Evolutionary conservation across 2,329 filamentous ascomycete genomes (phyloP).

Genomic region (Penicillium sclerotigenum): DNA sequence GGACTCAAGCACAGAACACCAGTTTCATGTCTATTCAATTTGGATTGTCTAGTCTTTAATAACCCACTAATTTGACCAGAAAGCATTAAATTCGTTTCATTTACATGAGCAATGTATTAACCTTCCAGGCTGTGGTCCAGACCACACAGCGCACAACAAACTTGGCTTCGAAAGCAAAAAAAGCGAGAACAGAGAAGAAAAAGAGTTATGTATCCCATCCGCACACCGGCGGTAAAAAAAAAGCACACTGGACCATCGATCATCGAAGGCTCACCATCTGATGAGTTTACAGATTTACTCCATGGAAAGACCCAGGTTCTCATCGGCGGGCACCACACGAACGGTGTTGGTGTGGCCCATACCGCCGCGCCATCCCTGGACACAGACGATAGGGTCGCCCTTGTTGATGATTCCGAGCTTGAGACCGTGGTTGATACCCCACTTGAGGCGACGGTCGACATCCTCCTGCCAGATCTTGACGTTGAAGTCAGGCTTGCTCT

Average conservation of each 20-base stretch:
- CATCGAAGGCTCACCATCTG: conserved; percentile 8
- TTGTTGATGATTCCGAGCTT: conserved; percentile 76
- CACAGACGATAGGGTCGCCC: conserved; percentile 67
- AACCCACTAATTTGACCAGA: not conserved
- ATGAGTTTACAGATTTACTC: conserved; percentile 26
- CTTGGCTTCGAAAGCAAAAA: conserved; percentile 14
- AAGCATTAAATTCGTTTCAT: conserved; percentile 26
- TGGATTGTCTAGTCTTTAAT: not conserved
- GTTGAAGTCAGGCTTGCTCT: conserved; percentile 91
- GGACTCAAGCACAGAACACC: not conserved
- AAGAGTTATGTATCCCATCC: conserved; percentile 25
- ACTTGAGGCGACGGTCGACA: conserved; percentile 95
- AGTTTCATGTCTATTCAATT: conserved; percentile 9
- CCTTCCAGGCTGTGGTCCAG: conserved; percentile 24
- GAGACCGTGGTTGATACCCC: conserved; percentile 85
- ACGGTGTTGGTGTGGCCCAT: conserved; percentile 67
- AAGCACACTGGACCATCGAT: conserved; percentile 11
- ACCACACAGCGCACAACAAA: conserved; percentile 21
- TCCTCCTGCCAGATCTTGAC: conserved; percentile 97
- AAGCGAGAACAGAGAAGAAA: conserved; percentile 7
- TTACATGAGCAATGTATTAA: conserved; percentile 32
- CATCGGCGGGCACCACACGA: conserved; percentile 50
- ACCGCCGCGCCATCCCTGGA: conserved; percentile 66
- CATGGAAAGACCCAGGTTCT: conserved; percentile 40
- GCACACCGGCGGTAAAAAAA: conserved; percentile 21